A percentile compares a stretch with the other conserved stretches of the same genome.
phyloP scores from a whole-genome alignment of 2,329 filamentous ascomycete genomes.

The Cryphonectria radicalis region DNA sequence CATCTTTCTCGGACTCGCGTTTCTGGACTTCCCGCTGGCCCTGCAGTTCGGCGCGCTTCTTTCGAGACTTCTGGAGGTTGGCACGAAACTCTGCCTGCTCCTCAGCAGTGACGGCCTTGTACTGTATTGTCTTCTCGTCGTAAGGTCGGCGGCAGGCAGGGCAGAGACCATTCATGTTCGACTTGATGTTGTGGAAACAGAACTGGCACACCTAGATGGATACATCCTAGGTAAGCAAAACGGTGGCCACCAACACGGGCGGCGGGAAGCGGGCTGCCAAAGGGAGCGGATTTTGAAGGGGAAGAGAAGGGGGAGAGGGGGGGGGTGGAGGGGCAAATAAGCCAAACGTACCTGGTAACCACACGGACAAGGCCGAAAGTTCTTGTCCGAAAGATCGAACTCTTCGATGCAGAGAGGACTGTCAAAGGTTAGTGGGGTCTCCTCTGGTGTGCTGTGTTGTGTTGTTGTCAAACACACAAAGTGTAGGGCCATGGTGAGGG shows the following conservation, averaged over 20 bases:
- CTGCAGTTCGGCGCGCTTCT: conserved; percentile 80
- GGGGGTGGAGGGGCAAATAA: not conserved
- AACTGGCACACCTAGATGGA: conserved; percentile 88
- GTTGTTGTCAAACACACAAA: conserved; percentile 28
- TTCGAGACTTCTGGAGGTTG: conserved; percentile 86
- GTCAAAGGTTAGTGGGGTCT: conserved; percentile 29
- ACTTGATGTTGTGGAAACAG: conserved; percentile 99
- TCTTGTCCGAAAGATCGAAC: conserved; percentile 95
- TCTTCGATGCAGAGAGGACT: conserved; percentile 99
- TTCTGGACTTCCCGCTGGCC: conserved; percentile 96
- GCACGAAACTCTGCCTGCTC: conserved; percentile 82
- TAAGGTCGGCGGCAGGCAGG: conserved; percentile 96
- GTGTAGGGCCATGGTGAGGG: conserved; percentile 20
- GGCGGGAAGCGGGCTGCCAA: conserved; percentile 3
- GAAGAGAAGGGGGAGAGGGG: too few species aligned
- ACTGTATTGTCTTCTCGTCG: conserved; percentile 96
- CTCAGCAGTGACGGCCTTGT: conserved; percentile 92
- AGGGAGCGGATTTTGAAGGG: not conserved
- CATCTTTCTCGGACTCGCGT: conserved; percentile 92
- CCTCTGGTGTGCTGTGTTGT: conserved; percentile 13
- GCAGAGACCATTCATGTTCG: conserved; percentile 95
- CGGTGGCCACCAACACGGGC: conserved; percentile 26
- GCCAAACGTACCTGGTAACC: conserved; percentile 83
- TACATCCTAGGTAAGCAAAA: conserved; percentile 28
- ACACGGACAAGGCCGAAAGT: conserved; percentile 95